A percentile compares a stretch with the other conserved stretches of the same genome.
Conservation (phyloP, 2,329 filamentous ascomycete species). For the Macroventuria anomochaeta region DNA sequence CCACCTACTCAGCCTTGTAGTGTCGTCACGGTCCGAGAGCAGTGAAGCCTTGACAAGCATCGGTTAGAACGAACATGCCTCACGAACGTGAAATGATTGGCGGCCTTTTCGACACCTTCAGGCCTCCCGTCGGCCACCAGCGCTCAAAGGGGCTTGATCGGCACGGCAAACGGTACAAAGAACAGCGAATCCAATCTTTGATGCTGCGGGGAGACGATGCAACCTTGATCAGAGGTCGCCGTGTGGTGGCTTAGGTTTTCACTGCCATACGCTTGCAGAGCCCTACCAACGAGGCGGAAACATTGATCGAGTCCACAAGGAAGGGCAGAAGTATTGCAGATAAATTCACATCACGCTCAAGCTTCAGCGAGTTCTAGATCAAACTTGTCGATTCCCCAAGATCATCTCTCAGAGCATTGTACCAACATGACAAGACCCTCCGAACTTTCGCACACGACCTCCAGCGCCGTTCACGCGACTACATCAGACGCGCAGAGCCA, state of each 20-base stretch:
- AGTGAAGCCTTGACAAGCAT: conserved; percentile 2
- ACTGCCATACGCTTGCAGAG: neutral
- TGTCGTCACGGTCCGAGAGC: neutral
- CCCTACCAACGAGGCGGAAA: too few relatives aligned
- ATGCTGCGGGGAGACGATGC: too few relatives aligned
- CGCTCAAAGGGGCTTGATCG: neutral
- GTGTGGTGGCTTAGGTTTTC: neutral
- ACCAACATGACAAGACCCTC: neutral
- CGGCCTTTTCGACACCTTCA: neutral
- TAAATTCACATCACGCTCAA: too few relatives aligned
- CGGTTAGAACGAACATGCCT: neutral
- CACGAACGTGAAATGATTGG: neutral
- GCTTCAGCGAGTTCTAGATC: too few relatives aligned
- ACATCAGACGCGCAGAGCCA: neutral
- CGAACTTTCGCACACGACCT: neutral
- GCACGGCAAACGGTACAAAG: neutral
- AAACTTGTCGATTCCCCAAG: too few relatives aligned
- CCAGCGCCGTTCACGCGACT: neutral
- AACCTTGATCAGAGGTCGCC: neutral
- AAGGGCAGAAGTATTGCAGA: too few relatives aligned
- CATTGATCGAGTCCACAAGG: too few relatives aligned
- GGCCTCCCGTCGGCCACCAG: neutral
- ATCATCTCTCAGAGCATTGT: too few relatives aligned
- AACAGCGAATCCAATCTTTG: neutral
- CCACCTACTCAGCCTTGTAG: neutral